A percentile compares a stretch with the other conserved stretches of the same genome.
These are phyloP conservation scores for Tremella mesenterica DNA, from an alignment of 768 basidiomycete genomes.

Conservation along the genomic window DNA sequence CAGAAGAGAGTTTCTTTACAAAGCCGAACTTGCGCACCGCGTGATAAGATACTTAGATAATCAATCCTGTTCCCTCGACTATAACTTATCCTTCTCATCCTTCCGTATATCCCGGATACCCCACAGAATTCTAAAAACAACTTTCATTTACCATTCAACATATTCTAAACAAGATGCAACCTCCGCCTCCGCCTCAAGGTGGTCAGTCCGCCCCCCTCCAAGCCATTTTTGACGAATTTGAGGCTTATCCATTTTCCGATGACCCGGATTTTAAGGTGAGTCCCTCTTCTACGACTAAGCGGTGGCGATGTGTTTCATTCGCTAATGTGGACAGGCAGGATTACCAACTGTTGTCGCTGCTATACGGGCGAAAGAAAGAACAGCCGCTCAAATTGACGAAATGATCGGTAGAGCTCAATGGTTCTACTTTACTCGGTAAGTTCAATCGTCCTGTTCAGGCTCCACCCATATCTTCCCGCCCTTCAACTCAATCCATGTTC, in stretches of 20 bases:
- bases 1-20: too few species aligned
- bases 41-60: too few species aligned
- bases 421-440: slow-evolving; percentile 30
- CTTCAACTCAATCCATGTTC: neutral
- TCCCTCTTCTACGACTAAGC: neutral
- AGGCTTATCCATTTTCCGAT: slow-evolving; percentile 26
- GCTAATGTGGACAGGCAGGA: slow-evolving; percentile 13
- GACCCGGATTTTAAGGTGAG: slow-evolving; percentile 28
- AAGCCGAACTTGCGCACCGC: too few species aligned
- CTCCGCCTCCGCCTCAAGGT: neutral
- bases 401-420: slow-evolving; percentile 30
- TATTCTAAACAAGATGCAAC: neutral
- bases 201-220: neutral
- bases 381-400: slow-evolving; percentile 25
- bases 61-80: too few species aligned
- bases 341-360: slow-evolving; percentile 25
- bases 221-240: slow-evolving; percentile 30
- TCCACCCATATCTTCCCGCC: neutral
- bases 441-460: neutral
- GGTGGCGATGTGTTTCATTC: neutral
- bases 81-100: too few species aligned
- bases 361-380: slow-evolving; percentile 17
- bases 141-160: neutral
- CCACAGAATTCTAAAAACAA: too few species aligned
- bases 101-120: too few species aligned